Evolutionary conservation across 371 early-diverging fungal genomes (phyloP), one percentile per base, ranked within the genome.

Genomic region (Mucor piriformis): DNA sequence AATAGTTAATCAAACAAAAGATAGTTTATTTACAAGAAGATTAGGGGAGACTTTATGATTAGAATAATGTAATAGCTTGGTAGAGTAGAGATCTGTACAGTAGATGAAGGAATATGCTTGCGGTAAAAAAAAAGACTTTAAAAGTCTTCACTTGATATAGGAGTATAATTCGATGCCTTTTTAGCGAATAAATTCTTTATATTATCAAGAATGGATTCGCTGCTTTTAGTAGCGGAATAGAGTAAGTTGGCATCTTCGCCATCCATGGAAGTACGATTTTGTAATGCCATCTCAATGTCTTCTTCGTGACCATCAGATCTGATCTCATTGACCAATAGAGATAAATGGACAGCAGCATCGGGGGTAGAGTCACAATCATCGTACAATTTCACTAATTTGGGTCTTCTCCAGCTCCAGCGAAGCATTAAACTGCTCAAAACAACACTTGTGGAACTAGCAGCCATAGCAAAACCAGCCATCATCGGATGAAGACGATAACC

Each of bases 401-500:
- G 88, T 54, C 82, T 84, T 48, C 59, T 70, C 83, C 86, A 92
- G 46, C 66, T 61, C 64, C 83, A 81, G 62, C 84, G 88, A 29
- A 98, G 83, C 72, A 92, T 70, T 59, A 98, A 71, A 57, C 94
- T 94, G 50, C 92, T 92, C 46, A 85, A 73, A 21, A 98, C 96
- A 2, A 98, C 97, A 59, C 89, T 89, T 3, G 96, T 91, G 15
- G 94, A 93, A 52, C 91, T 90, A 58, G 92, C 82, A 2, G 95
- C 95, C 98, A 98, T 98, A 34, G 95, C 94, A 65, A 92, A 75
- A 18, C 95, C 96, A 0, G 97, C 93, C 70, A 93, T 72, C 90
- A 96, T 94, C 0, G 98, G 95, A 44, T 89, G 95, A 57, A 97
- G 64, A 50, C 86, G 84, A 29, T 87, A 73, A 3, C 95, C 92